These are phyloP conservation scores for Theileria luwenshuni DNA, from an alignment of 169 alveolate genomes.

Conservation along the genomic window DNA sequence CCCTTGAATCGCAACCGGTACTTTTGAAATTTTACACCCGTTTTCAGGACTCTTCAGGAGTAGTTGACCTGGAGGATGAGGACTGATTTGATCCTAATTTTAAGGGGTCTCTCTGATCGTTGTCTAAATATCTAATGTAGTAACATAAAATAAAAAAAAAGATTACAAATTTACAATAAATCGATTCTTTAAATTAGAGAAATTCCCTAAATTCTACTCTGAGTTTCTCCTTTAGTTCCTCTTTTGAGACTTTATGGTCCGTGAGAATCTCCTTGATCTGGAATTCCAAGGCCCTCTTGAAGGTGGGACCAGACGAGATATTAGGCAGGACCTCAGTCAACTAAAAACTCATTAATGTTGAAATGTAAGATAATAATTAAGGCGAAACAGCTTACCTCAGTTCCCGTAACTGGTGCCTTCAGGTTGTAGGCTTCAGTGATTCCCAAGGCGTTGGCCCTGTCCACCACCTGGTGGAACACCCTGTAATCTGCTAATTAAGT, in stretches of 20 bases:
- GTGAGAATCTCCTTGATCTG: slow-evolving; percentile 34
- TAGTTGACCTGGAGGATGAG: slow-evolving; percentile 16
- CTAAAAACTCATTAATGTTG: slow-evolving; percentile 7
- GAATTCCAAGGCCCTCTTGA: slow-evolving; percentile 54
- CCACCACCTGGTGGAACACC: slow-evolving; percentile 17
- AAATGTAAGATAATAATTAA: neutral
- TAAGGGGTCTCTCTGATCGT: too few species aligned
- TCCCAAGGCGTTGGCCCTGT: slow-evolving; percentile 10
- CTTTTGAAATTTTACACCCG: neutral
- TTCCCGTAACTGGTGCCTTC: slow-evolving; percentile 63
- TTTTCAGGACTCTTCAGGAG: slow-evolving; percentile 1
- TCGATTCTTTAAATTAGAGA: neutral
- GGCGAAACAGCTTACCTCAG: slow-evolving; percentile 33
- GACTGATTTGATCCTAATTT: too few species aligned
- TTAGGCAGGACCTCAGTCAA: slow-evolving; percentile 48
- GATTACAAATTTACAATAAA: neutral
- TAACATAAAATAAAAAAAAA: too few species aligned
- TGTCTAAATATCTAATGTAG: too few species aligned
- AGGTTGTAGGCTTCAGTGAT: slow-evolving; percentile 39
- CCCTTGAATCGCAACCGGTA: slow-evolving; percentile 36
- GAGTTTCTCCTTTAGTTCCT: slow-evolving; percentile 19
- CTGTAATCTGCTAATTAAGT: slow-evolving; percentile 11
- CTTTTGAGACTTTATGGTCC: slow-evolving; percentile 20
- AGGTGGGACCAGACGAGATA: slow-evolving; percentile 53
- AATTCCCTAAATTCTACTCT: slow-evolving; percentile 6